Base-by-base conservation (phyloP, 192 early-diverging fungal species). In the Umbelopsis vinacea region DNA sequence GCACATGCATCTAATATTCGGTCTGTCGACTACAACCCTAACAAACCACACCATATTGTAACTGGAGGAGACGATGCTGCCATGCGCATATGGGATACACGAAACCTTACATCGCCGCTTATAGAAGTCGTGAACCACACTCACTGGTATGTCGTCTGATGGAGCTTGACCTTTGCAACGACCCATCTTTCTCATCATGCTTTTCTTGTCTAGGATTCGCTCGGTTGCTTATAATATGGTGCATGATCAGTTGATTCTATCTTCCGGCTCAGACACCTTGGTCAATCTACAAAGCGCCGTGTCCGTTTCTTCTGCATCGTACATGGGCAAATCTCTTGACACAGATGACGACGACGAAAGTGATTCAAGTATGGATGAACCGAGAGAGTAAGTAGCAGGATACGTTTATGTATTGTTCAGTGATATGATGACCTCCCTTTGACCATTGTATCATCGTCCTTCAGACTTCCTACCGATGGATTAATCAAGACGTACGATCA, bases 231-330 rank as follows among this genome's bases (percentile, higher is more conserved):
- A 91, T 79, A 98, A 98, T 81, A 84, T 85, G 45, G 92, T 89
- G 75, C 94, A 98, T 75, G 97, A 98, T 79, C 97, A 98, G 81
- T 79, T 98, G 17, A 77, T 98, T 21, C 83, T 98, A 35, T 88
- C 93, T 0, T 91, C 93, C 0, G 85, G 94, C 52, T 92, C 92
- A 0, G 97, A 98, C 74, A 93, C 91, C 57, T 82, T 87, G 63
- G 97, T 98, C 4, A 94, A 94, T 71, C 79, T 98, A 24, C 89
- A 97, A 46, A 94, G 90, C 73, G 86, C 90, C 1, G 90, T 96
- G 9, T 95, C 93, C 0, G 89, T 94, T 6, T 96, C 95, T 3
- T 95, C 94, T 19, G 92, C 92, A 0, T 86, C 89, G 0, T 80
- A 82, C 55, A 60, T 71, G 57, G 71, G 54, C 12, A 71, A 82